phyloP scores from a whole-genome alignment of 192 early-diverging fungal species.

The Kickxella alabastrina region DNA sequence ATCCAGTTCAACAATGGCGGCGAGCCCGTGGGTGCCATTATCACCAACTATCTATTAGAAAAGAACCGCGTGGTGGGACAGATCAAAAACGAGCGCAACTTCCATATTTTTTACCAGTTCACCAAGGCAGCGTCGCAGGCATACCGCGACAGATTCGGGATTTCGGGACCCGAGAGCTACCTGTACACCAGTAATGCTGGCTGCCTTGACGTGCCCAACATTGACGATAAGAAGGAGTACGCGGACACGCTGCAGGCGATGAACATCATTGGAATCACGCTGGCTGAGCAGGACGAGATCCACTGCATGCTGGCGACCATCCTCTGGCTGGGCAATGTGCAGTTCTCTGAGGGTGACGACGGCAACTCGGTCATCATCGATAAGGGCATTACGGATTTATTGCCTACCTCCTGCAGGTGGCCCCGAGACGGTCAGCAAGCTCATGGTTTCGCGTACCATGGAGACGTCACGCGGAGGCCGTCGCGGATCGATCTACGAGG shows the following conservation, averaged over 20 bases:
- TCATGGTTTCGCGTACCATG: constrained; percentile 64
- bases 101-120: constrained; percentile 96
- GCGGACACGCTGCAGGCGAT: constrained; percentile 88
- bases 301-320: constrained; percentile 91
- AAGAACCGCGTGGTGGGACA: constrained; percentile 96
- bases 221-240: constrained; percentile 87
- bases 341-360: constrained; percentile 79
- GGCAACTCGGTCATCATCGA: constrained; percentile 65
- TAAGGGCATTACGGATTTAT: constrained; percentile 65
- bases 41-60: constrained; percentile 97
- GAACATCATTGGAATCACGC: constrained; percentile 81
- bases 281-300: constrained; percentile 78
- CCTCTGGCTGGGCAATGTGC: constrained; percentile 93
- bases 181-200: constrained; percentile 67
- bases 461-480: constrained; percentile 74
- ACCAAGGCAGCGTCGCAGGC: constrained; percentile 71
- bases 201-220: constrained; percentile 85
- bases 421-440: constrained; percentile 58
- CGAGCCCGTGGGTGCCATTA: constrained; percentile 93
- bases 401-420: constrained; percentile 67
- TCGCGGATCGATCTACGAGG: constrained; percentile 74
- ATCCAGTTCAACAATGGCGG: constrained; percentile 93
- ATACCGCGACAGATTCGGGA: constrained; percentile 64
- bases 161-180: constrained; percentile 76
- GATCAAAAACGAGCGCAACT: constrained; percentile 91